Evolutionary conservation across 768 basidiomycete species (phyloP).

Genomic region (Boletus pseudopeckii): DNA sequence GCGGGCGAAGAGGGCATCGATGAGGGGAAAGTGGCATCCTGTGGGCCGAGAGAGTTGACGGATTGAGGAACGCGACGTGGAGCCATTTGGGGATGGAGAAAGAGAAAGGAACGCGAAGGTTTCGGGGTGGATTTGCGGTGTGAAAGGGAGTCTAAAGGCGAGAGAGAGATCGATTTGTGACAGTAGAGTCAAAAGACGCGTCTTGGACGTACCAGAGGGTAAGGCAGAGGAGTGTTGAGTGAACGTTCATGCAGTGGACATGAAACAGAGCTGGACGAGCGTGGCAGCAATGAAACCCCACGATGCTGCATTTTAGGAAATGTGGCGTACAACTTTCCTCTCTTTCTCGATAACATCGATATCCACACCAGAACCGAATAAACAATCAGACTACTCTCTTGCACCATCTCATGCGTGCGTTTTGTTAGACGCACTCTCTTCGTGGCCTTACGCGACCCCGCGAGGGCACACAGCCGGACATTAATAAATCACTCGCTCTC

Average conservation of each 20-base stretch:
- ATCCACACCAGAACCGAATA: neutral
- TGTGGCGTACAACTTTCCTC: constrained; percentile 13
- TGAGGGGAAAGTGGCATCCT: constrained; percentile 25
- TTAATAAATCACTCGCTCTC: neutral
- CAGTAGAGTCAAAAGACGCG: constrained; percentile 2
- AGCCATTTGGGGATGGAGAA: constrained; percentile 36
- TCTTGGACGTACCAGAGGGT: constrained; percentile 10
- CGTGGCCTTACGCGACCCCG: neutral
- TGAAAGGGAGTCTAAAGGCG: neutral
- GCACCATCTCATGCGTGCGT: neutral
- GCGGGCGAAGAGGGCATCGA: constrained; percentile 33
- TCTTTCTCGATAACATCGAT: neutral
- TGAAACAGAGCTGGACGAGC: constrained; percentile 11
- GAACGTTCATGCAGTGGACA: constrained; percentile 18
- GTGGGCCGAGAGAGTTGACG: constrained; percentile 39
- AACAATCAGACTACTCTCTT: neutral
- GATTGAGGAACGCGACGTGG: constrained; percentile 45
- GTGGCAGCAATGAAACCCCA: constrained; percentile 1
- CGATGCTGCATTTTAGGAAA: constrained; percentile 19
- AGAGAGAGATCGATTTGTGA: neutral
- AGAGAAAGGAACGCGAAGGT: constrained; percentile 12
- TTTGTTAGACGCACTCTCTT: neutral
- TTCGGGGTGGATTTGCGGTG: constrained; percentile 7
- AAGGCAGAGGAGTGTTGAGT: neutral
- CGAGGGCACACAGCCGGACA: neutral